Evolutionary conservation across 2,329 filamentous ascomycete genomes (phyloP).

Genomic region (Arthrobotrys sinensis): DNA sequence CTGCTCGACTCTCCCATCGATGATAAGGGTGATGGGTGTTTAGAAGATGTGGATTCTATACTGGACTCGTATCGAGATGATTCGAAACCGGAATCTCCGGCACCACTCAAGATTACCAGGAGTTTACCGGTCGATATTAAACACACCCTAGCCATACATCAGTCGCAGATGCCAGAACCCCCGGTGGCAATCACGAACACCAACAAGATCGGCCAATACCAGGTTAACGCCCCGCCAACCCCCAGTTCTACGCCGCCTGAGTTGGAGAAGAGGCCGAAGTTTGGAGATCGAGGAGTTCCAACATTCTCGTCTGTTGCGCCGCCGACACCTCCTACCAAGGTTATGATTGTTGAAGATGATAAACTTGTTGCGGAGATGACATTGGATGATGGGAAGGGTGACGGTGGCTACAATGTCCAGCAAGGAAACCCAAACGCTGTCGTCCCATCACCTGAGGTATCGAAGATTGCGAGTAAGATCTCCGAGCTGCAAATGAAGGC

Average conservation of each 20-base stretch:
- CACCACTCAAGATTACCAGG: constrained; percentile 54
- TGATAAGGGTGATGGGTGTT: constrained; percentile 21
- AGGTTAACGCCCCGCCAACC: constrained; percentile 52
- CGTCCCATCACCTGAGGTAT: constrained; percentile 51
- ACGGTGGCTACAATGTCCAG: constrained; percentile 50
- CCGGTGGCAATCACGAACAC: constrained; percentile 46
- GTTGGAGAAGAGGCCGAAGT: constrained; percentile 55
- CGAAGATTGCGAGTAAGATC: constrained; percentile 55
- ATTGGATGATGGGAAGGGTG: constrained; percentile 44
- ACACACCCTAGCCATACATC: constrained; percentile 40
- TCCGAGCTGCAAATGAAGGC: constrained; percentile 58
- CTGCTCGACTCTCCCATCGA: constrained; percentile 50
- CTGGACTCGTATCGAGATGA: constrained; percentile 30
- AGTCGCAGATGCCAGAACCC: constrained; percentile 41
- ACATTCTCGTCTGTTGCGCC: constrained; percentile 51
- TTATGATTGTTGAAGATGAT: constrained; percentile 56
- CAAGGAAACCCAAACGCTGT: constrained; percentile 56
- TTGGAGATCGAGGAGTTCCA: constrained; percentile 52
- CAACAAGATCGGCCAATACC: constrained; percentile 52
- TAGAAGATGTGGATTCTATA: constrained; percentile 13
- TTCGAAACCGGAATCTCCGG: constrained; percentile 38
- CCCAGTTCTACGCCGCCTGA: constrained; percentile 55
- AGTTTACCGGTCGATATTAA: constrained; percentile 55
- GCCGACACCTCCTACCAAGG: constrained; percentile 57
- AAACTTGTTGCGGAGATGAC: constrained; percentile 56